Evolutionary conservation across 2,329 filamentous ascomycete genomes (phyloP).

Genomic region (Byssoonygena ceratinophila): DNA sequence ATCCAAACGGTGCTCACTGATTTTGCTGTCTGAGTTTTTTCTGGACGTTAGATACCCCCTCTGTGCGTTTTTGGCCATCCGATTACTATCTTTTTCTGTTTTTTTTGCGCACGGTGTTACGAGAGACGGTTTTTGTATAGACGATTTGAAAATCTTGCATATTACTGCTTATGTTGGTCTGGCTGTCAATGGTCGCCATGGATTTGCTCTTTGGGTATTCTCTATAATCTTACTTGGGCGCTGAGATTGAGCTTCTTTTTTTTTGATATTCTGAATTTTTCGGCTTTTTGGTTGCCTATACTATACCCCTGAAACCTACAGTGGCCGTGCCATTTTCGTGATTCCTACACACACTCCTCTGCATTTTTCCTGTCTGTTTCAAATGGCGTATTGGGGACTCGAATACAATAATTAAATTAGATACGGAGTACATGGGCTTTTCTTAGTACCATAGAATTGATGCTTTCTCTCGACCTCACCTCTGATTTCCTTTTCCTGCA

Average conservation of each 20-base stretch:
- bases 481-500: too few species aligned
- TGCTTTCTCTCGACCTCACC: too few species aligned
- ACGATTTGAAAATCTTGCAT: background rate
- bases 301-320: background rate
- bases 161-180: background rate
- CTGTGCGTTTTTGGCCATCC: background rate
- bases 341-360: background rate
- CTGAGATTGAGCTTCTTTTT: background rate
- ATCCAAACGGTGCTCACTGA: background rate
- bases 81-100: background rate
- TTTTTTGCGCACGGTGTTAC: slow-evolving; percentile 1
- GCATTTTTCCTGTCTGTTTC: too few species aligned
- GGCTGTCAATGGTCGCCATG: background rate
- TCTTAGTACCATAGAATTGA: too few species aligned
- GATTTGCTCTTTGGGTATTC: background rate
- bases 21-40: background rate
- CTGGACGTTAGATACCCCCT: slow-evolving; percentile 8
- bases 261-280: too few species aligned
- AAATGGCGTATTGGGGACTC: too few species aligned
- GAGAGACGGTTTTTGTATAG: background rate
- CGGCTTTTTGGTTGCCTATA: background rate
- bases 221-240: background rate
- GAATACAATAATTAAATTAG: too few species aligned
- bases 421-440: too few species aligned
- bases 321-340: background rate